These are phyloP conservation scores for Lepidium didymum DNA, from an alignment of 345 rosid species.

Conservation along the genomic window DNA sequence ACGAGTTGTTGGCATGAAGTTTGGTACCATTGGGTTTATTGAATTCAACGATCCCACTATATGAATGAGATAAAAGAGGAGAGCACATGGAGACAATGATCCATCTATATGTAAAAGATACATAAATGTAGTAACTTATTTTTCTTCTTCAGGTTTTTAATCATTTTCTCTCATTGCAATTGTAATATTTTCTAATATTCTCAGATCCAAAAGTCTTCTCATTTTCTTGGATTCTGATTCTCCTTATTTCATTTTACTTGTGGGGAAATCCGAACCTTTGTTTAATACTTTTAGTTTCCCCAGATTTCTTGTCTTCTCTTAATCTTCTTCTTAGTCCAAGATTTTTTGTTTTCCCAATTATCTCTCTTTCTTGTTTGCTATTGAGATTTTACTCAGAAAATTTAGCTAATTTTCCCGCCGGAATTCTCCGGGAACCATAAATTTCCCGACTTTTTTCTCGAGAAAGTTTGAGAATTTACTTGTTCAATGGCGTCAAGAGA, in stretches of 20 bases:
- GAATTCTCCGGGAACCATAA: neutral
- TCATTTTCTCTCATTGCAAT: neutral
- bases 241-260: neutral
- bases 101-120: slow-evolving; percentile 13
- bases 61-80: neutral
- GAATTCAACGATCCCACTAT: neutral
- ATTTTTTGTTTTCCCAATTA: neutral
- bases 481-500: slow-evolving; percentile 62
- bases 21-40: neutral
- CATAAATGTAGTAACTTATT: neutral
- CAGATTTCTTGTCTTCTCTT: slow-evolving; percentile 12
- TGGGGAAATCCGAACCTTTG: neutral
- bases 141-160: neutral
- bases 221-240: slow-evolving; percentile 41
- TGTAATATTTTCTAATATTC: neutral
- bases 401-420: slow-evolving; percentile 15
- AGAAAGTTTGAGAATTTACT: slow-evolving; percentile 11
- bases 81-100: slow-evolving; percentile 25
- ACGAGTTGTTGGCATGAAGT: neutral
- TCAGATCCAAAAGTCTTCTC: slow-evolving; percentile 35
- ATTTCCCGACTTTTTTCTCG: neutral
- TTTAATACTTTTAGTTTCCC: slow-evolving; percentile 10
- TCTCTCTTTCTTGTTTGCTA: slow-evolving; percentile 2
- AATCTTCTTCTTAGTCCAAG: slow-evolving; percentile 1
- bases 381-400: neutral